Evolutionary conservation across 192 early-diverging fungal species (phyloP).

Genomic region (Mortierella hygrophila): DNA sequence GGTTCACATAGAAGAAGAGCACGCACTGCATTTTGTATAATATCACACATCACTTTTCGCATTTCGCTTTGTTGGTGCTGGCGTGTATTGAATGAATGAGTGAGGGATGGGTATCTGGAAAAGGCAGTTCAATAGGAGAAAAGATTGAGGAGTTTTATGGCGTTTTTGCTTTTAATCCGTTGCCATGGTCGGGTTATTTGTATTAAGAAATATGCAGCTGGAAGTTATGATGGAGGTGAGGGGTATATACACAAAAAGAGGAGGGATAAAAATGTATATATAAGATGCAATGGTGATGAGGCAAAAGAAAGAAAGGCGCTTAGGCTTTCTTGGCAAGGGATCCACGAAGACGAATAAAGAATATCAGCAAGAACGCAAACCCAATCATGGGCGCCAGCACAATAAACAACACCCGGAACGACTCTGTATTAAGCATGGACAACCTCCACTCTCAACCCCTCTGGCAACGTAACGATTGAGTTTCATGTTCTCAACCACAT

Average conservation of each 20-base stretch:
- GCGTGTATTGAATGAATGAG: too few relatives aligned
- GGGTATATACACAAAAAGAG: not conserved
- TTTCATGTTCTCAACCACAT: slow-evolving; percentile 37
- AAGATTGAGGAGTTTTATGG: not conserved
- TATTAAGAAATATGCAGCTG: not conserved
- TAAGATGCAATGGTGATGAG: not conserved
- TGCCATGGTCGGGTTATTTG: not conserved
- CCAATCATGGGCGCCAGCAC: slow-evolving; percentile 62
- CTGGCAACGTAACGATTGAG: slow-evolving; percentile 45
- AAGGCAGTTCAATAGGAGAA: not conserved
- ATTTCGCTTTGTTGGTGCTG: too few relatives aligned
- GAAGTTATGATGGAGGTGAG: not conserved
- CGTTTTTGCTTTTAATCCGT: not conserved
- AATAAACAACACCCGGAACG: slow-evolving; percentile 65
- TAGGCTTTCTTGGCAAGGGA: not conserved
- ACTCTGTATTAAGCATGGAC: slow-evolving; percentile 59
- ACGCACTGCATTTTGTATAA: too few relatives aligned
- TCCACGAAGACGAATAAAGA: slow-evolving; percentile 13
- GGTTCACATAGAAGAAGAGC: not conserved
- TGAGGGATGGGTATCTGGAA: not conserved
- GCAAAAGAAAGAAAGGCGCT: not conserved
- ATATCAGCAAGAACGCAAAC: slow-evolving; percentile 45
- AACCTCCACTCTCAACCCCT: slow-evolving; percentile 33
- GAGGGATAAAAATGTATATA: not conserved
- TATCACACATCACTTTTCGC: too few relatives aligned